Percentiles rank a stretch among this genome's conserved stretches.
phyloP scores from a whole-genome alignment of 2,329 filamentous ascomycete genomes.

The Pseudocercospora crystallina region DNA sequence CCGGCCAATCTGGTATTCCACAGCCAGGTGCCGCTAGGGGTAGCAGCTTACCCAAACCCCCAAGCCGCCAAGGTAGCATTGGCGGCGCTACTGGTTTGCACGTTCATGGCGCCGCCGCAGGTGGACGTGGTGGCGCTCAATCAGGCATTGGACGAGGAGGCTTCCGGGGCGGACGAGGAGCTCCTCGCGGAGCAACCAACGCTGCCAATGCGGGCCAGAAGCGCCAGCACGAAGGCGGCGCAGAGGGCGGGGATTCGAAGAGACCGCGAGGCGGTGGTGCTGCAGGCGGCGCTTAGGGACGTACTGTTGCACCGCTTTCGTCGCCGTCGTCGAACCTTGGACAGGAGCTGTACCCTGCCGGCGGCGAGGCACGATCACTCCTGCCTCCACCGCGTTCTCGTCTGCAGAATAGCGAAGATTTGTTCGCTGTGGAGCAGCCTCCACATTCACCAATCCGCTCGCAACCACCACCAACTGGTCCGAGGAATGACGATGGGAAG shows the following conservation, averaged over 20 bases:
- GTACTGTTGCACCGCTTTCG: not conserved
- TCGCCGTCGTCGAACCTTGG: not conserved
- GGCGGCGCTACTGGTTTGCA: conserved; percentile 13
- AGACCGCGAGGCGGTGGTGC: conserved; percentile 29
- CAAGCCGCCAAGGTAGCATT: conserved; percentile 15
- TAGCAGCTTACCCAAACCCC: conserved; percentile 15
- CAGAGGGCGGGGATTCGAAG: conserved; percentile 32
- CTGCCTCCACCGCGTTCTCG: too few species aligned
- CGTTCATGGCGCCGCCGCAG: conserved; percentile 15
- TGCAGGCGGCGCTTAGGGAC: conserved; percentile 19
- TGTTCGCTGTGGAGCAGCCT: too few species aligned
- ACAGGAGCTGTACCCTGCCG: not conserved
- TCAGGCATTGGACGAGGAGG: conserved; percentile 27
- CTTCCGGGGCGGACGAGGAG: conserved; percentile 25
- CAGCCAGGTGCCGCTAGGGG: conserved; percentile 17
- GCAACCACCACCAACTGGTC: not conserved
- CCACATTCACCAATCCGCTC: not conserved
- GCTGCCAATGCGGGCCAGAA: conserved; percentile 34
- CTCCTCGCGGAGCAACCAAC: conserved; percentile 13
- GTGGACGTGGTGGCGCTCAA: conserved; percentile 9
- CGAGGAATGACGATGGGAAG: not conserved
- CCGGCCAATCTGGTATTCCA: conserved; percentile 19
- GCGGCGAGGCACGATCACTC: too few species aligned
- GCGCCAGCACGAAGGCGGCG: conserved; percentile 33
- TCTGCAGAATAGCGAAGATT: too few species aligned